These are phyloP conservation scores for Chaetomium sp. DNA, from an alignment of 2,329 filamentous ascomycete genomes.

Conservation along the genomic window DNA sequence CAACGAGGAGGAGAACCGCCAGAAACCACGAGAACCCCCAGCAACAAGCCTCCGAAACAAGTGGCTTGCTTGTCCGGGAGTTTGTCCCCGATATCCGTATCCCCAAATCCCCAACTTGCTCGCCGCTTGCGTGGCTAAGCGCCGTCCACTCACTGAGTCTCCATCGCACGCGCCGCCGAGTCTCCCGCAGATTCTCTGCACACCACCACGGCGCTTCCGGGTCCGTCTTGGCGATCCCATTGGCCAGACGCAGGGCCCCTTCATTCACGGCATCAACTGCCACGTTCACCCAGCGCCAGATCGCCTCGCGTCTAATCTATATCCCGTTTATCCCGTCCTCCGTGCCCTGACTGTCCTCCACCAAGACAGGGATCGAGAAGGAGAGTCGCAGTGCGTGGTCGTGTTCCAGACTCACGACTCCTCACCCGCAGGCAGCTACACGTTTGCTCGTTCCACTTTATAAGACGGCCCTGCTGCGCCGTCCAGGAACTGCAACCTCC, in stretches of 20 bases:
- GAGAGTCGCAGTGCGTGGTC: too few relatives aligned
- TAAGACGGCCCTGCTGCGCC: constrained; percentile 11
- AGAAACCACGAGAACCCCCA: too few relatives aligned
- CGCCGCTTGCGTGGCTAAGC: constrained; percentile 26
- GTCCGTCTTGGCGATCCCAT: constrained; percentile 19
- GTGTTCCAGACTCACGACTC: too few relatives aligned
- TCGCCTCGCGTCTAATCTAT: constrained; percentile 22
- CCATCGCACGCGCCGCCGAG: constrained; percentile 11
- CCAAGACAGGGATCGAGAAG: too few relatives aligned
- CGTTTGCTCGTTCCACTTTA: constrained; percentile 10
- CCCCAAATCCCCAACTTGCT: constrained; percentile 3
- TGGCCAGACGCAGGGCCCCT: constrained; percentile 23
- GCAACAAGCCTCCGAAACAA: neutral
- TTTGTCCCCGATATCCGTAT: constrained; percentile 16
- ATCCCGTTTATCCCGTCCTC: constrained; percentile 14
- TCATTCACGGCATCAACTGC: constrained; percentile 22
- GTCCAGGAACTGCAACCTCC: neutral
- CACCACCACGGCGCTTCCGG: constrained; percentile 29
- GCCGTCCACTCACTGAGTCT: constrained; percentile 26
- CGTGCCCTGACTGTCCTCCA: too few relatives aligned
- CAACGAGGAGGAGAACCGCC: neutral
- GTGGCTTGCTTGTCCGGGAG: neutral
- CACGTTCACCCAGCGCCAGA: neutral
- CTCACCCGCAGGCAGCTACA: neutral
- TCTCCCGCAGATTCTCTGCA: too few relatives aligned